Evolutionary conservation across 2,329 filamentous ascomycete species (phyloP).

Genomic region (Aspergillus pseudoviridinutans): DNA sequence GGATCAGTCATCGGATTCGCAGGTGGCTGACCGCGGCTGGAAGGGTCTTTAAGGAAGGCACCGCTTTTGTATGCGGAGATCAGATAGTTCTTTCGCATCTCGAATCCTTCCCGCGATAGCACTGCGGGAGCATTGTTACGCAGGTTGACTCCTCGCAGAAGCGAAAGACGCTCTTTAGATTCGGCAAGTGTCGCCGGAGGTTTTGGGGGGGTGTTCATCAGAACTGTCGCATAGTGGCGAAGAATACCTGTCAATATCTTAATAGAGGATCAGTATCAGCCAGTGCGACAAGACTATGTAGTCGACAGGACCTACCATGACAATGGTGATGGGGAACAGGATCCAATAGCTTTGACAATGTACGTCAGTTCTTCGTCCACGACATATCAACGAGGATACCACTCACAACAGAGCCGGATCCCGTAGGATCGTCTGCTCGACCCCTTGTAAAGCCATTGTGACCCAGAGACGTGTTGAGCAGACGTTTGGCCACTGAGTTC

Average conservation of each 20-base stretch:
- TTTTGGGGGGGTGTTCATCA: constrained; percentile 83
- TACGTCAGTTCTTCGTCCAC: constrained; percentile 12
- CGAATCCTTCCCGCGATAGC: constrained; percentile 73
- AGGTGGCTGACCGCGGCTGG: constrained; percentile 77
- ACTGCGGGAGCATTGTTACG: constrained; percentile 78
- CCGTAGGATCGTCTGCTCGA: constrained; percentile 92
- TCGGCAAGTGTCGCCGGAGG: constrained; percentile 59
- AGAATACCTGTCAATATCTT: constrained; percentile 89
- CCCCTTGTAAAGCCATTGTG: constrained; percentile 71
- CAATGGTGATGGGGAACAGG: constrained; percentile 90
- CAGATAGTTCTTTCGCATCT: constrained; percentile 73
- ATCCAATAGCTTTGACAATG: constrained; percentile 81
- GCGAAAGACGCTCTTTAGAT: constrained; percentile 75
- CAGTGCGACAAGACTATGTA: neutral
- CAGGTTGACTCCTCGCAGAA: constrained; percentile 78
- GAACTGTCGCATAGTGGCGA: constrained; percentile 91
- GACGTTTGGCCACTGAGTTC: neutral
- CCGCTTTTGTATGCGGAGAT: constrained; percentile 79
- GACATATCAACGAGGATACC: constrained; percentile 9
- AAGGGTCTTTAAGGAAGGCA: constrained; percentile 83
- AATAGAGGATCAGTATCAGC: neutral
- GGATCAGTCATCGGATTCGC: constrained; percentile 95
- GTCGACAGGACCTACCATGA: constrained; percentile 64
- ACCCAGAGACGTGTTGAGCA: constrained; percentile 5
- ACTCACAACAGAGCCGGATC: constrained; percentile 96